phyloP scores from a whole-genome alignment of 345 rosid species.

The Stellera chamaejasme region DNA sequence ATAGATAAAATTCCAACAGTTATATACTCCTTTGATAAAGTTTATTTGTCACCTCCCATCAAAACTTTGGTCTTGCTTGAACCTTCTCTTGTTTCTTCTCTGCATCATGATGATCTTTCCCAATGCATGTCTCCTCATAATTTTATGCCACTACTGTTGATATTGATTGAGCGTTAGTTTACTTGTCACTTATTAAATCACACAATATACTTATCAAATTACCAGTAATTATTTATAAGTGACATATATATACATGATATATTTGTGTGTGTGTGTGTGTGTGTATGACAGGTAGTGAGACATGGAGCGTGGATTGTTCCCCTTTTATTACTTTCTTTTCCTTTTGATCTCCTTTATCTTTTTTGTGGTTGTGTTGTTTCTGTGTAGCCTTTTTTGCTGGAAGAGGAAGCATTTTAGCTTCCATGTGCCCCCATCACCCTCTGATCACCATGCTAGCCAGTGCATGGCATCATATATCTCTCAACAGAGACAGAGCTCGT shows the following conservation, averaged over 20 bases:
- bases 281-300: slow-evolving; percentile 11
- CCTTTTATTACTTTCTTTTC: slow-evolving; percentile 11
- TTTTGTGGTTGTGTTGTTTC: slow-evolving; percentile 20
- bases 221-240: background rate
- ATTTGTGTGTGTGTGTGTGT: background rate
- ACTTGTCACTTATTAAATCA: background rate
- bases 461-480: slow-evolving; percentile 21
- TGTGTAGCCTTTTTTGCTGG: slow-evolving; percentile 21
- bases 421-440: slow-evolving; percentile 32
- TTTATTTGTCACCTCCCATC: too few species aligned
- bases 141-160: background rate
- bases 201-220: background rate
- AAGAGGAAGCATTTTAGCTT: slow-evolving; percentile 30
- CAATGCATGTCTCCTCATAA: too few species aligned
- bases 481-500: slow-evolving; percentile 34
- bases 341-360: slow-evolving; percentile 23
- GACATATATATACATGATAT: background rate
- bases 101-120: too few species aligned
- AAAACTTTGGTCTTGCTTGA: too few species aligned
- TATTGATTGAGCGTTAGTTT: background rate
- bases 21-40: too few species aligned
- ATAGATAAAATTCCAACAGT: too few species aligned
- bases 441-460: slow-evolving; percentile 20
- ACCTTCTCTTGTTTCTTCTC: too few species aligned
- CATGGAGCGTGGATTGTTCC: slow-evolving; percentile 44